Conservation (phyloP, 345 rosid species). For the Hibiscus trionum region DNA sequence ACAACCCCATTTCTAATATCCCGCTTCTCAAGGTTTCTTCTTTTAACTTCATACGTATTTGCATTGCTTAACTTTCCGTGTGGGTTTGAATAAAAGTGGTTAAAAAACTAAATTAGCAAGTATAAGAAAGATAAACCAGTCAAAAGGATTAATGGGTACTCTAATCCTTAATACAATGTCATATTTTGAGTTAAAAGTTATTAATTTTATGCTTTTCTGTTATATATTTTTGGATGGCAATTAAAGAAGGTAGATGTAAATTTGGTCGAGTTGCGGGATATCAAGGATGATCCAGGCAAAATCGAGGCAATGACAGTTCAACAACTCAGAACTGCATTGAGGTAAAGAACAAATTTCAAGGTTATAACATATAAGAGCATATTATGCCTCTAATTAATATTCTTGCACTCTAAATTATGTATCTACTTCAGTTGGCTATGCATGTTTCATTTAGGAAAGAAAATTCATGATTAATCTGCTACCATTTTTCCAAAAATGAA, state of each 20-base stretch:
- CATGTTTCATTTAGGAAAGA: not conserved
- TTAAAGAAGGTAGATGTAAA: not conserved
- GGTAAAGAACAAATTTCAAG: constrained; percentile 34
- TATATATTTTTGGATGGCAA: not conserved
- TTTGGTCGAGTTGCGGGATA: constrained; percentile 21
- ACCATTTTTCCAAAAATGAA: not conserved
- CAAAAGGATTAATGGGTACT: constrained; percentile 7
- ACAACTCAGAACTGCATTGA: constrained; percentile 52
- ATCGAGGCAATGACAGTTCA: constrained; percentile 68
- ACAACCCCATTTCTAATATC: constrained; percentile 16
- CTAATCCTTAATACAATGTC: constrained; percentile 11
- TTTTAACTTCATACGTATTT: not conserved
- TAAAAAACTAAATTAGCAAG: not conserved
- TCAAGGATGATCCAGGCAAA: constrained; percentile 34
- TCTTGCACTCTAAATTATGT: not conserved
- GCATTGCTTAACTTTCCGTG: not conserved
- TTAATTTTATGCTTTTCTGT: not conserved
- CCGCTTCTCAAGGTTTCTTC: constrained; percentile 22
- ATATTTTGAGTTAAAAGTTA: not conserved
- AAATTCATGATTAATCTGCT: not conserved
- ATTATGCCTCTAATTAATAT: not conserved
- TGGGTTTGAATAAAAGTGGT: constrained; percentile 12
- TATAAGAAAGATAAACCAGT: not conserved
- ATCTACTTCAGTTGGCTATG: not conserved
- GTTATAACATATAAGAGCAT: not conserved